Evolutionary conservation across 2,329 filamentous ascomycete species (phyloP).

Genomic region (Calonectria henricotiae): DNA sequence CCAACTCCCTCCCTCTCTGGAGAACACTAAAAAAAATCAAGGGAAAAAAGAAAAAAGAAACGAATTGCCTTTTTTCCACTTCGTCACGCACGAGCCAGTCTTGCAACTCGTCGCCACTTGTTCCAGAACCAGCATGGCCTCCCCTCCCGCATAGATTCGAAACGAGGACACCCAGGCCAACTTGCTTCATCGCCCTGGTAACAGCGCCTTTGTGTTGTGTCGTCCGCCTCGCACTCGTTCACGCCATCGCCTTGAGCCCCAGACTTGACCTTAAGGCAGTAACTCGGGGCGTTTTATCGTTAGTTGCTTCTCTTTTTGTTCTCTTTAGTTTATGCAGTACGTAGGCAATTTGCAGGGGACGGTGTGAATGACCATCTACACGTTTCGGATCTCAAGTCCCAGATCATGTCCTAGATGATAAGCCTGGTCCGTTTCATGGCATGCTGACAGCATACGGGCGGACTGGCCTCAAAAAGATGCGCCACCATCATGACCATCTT

Average conservation of each 20-base stretch:
- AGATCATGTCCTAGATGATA: neutral
- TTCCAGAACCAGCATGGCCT: conserved; percentile 2
- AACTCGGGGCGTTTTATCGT: neutral
- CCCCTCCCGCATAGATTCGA: conserved; percentile 19
- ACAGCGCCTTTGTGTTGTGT: conserved; percentile 5
- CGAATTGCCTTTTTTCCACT: neutral
- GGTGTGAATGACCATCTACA: neutral
- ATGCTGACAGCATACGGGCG: conserved; percentile 16
- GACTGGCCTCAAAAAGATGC: neutral
- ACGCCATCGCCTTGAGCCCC: neutral
- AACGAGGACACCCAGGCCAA: conserved; percentile 4
- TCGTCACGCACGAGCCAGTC: conserved; percentile 4
- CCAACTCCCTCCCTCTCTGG: neutral
- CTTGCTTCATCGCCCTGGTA: conserved; percentile 29
- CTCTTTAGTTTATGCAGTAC: neutral
- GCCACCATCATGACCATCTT: conserved; percentile 20
- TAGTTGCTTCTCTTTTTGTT: neutral
- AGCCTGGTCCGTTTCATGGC: neutral
- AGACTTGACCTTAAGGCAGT: neutral
- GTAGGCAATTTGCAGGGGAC: neutral
- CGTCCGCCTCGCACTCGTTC: conserved; percentile 1
- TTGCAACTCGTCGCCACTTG: neutral
- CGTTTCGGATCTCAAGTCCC: neutral
- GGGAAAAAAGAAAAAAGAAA: neutral
- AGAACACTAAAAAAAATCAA: neutral